These are phyloP conservation scores for Globisporangium paroecandrum DNA, from an alignment of 352 stramenopile species.

Conservation along the genomic window DNA sequence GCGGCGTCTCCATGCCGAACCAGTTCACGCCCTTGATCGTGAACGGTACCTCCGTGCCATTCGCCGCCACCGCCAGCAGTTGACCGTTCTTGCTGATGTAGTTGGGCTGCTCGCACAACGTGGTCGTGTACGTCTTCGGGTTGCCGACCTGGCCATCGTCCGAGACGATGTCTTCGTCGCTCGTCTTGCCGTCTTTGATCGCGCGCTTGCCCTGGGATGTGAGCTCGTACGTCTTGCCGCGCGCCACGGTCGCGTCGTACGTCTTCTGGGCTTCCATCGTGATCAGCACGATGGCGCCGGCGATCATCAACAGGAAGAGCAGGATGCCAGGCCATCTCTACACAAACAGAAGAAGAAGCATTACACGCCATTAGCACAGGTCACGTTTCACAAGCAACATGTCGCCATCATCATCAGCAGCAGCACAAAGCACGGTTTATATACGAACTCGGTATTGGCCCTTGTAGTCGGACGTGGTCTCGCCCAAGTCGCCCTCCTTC, in stretches of 20 bases:
- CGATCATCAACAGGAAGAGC: conserved; percentile 26
- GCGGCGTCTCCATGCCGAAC: conserved; percentile 74
- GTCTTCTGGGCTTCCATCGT: conserved; percentile 13
- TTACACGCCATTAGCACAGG: not conserved
- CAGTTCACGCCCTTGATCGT: conserved; percentile 79
- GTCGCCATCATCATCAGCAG: not conserved
- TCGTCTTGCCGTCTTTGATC: conserved; percentile 26
- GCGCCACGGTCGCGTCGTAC: conserved; percentile 11
- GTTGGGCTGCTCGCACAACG: conserved; percentile 54
- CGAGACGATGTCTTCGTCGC: conserved; percentile 33
- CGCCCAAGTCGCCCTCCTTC: conserved; percentile 7
- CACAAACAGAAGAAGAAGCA: not conserved
- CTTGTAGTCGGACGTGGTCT: conserved; percentile 12
- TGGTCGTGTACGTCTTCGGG: conserved; percentile 38
- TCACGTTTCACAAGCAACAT: not conserved
- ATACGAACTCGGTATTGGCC: conserved; percentile 17
- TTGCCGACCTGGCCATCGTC: conserved; percentile 52
- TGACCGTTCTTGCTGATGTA: conserved; percentile 77
- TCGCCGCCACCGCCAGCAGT: conserved; percentile 50
- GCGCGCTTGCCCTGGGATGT: conserved; percentile 12
- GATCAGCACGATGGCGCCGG: conserved; percentile 18
- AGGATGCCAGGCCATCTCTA: conserved; percentile 33
- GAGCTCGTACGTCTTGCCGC: conserved; percentile 12
- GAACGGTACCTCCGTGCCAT: conserved; percentile 65
- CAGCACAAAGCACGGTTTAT: not conserved